Percentiles rank a stretch among this genome's conserved stretches.
These are phyloP conservation scores for Ceratocystis variospora DNA, from an alignment of 2,329 filamentous ascomycete genomes.

Conservation along the genomic window DNA sequence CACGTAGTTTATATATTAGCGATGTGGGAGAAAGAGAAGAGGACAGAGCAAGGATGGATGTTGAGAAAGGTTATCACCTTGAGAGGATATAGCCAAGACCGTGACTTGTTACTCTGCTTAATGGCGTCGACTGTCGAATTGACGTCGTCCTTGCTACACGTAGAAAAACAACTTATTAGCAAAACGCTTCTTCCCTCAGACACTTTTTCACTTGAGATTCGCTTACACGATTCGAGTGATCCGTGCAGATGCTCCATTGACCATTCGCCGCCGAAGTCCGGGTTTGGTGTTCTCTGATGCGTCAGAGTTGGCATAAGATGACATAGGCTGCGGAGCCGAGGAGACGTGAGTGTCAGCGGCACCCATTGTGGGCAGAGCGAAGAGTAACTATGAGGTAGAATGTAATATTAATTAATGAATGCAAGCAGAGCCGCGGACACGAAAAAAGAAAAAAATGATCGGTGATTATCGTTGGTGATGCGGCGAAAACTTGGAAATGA, in stretches of 20 bases:
- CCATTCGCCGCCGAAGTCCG: slow-evolving; percentile 43
- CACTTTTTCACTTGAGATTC: neutral
- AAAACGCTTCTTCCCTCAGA: neutral
- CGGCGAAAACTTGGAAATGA: neutral
- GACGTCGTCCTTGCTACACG: slow-evolving; percentile 12
- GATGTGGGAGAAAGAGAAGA: neutral
- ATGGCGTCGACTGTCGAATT: slow-evolving; percentile 4
- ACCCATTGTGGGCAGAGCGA: neutral
- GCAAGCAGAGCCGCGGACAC: neutral
- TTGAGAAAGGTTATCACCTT: slow-evolving; percentile 32
- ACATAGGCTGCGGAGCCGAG: neutral
- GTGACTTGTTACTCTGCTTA: neutral
- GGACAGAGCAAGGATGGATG: too few species aligned
- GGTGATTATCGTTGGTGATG: neutral
- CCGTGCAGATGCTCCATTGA: neutral
- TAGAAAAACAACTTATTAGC: neutral
- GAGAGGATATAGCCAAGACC: slow-evolving; percentile 56
- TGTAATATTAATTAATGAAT: neutral
- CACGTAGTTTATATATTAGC: neutral
- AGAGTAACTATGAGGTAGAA: neutral
- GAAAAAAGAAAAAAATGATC: neutral
- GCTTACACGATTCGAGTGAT: slow-evolving; percentile 12
- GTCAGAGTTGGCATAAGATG: neutral
- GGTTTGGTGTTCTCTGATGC: slow-evolving; percentile 23
- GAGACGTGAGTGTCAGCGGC: neutral